A percentile compares a stretch with the other conserved stretches of the same genome.
phyloP scores from a whole-genome alignment of 352 stramenopile genomes.

The Phytophthora litchii region DNA sequence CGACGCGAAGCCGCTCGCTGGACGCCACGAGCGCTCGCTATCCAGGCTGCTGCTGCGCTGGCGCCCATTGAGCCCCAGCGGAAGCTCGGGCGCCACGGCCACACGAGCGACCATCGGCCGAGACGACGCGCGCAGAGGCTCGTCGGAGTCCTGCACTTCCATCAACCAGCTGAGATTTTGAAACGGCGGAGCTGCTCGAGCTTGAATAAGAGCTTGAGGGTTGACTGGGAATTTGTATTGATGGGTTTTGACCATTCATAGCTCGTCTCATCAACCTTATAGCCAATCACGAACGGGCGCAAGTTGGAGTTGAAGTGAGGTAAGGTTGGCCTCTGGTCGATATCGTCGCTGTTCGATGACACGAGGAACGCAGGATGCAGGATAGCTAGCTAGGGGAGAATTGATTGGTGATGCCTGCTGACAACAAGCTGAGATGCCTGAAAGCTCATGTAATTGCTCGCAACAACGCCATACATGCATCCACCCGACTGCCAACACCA shows the following conservation, averaged over 20 bases:
- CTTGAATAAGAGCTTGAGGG: slow-evolving; percentile 18
- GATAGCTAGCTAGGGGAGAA: too few relatives aligned
- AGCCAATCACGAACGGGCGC: background rate
- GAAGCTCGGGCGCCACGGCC: background rate
- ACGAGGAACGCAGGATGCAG: too few relatives aligned
- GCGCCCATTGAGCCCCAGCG: slow-evolving; percentile 1
- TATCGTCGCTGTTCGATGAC: too few relatives aligned
- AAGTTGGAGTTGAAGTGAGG: too few relatives aligned
- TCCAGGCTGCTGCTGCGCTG: slow-evolving; percentile 39
- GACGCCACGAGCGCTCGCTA: slow-evolving; percentile 39
- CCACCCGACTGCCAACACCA: too few relatives aligned
- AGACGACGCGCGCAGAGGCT: slow-evolving; percentile 15
- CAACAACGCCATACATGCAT: too few relatives aligned
- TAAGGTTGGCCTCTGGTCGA: too few relatives aligned
- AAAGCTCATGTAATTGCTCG: too few relatives aligned
- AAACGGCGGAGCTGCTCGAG: slow-evolving; percentile 19
- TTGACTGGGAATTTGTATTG: slow-evolving; percentile 9
- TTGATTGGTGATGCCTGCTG: too few relatives aligned
- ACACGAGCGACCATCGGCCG: slow-evolving; percentile 14
- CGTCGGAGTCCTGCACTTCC: slow-evolving; percentile 27
- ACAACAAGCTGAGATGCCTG: too few relatives aligned
- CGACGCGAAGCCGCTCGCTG: slow-evolving; percentile 42
- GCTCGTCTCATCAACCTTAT: background rate
- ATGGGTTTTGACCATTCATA: slow-evolving; percentile 9
- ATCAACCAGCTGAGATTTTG: slow-evolving; percentile 34